Conservation (phyloP, 768 basidiomycete species). For the Cystobasidium tubakii region DNA sequence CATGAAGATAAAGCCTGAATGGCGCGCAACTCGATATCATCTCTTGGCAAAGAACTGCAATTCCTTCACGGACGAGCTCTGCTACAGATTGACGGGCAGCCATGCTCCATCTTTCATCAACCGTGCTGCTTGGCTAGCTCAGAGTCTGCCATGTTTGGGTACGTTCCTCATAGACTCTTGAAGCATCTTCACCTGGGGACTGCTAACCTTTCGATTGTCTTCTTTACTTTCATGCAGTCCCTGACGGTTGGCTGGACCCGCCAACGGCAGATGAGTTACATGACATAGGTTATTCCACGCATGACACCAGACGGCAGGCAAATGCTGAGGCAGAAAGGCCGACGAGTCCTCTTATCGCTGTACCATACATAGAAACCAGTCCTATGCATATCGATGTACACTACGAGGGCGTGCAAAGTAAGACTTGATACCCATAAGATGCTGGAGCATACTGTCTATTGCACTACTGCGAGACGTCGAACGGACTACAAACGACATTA, state of each 20-base stretch:
- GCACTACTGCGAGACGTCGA: too few relatives aligned
- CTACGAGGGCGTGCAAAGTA: constrained; percentile 6
- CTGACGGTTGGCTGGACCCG: constrained; percentile 27
- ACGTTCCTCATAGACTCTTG: too few relatives aligned
- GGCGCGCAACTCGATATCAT: constrained; percentile 20
- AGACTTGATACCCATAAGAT: too few relatives aligned
- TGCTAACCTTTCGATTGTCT: too few relatives aligned
- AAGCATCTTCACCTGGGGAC: too few relatives aligned
- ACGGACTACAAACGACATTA: too few relatives aligned
- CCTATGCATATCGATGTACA: constrained; percentile 13
- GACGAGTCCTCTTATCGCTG: constrained; percentile 18
- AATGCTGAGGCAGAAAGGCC: neutral
- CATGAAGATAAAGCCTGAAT: constrained; percentile 26
- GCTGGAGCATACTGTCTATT: too few relatives aligned
- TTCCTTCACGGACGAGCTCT: constrained; percentile 29
- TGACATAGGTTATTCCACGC: neutral
- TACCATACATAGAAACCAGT: constrained; percentile 25
- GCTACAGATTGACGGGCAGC: constrained; percentile 11
- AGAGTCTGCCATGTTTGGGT: constrained; percentile 26
- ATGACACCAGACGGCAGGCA: neutral
- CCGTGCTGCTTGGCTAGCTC: constrained; percentile 31
- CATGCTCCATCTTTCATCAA: constrained; percentile 23
- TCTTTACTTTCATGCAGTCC: neutral
- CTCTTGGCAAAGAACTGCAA: constrained; percentile 31
- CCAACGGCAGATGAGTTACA: constrained; percentile 18